Base-by-base conservation (phyloP, 2,329 filamentous ascomycete species). In the Epichloe bromicola region DNA sequence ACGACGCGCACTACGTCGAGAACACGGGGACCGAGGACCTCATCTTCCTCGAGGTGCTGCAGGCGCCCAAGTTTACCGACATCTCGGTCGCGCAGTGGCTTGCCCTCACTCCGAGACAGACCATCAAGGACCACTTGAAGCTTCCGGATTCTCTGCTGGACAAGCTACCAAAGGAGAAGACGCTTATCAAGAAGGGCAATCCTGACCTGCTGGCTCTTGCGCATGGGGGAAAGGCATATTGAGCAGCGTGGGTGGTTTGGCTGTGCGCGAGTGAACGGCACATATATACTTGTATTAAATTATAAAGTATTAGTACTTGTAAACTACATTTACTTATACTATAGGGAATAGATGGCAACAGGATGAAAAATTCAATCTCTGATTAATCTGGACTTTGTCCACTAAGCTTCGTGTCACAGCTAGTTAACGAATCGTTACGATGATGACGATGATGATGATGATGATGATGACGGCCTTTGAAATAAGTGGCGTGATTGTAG, bases 21-120 rank as follows among this genome's bases (percentile, higher is more conserved):
- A 83, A 82, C 58, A 79, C 73, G 0, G 78, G 78, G 17, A 72
- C 68, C 10, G 74, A 76, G 53, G 74, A 79, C 53, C 63, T 82
- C 8, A 65, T 80, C 5, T 79, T 80, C 59, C 65, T 82, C n/a
- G 78, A 82, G 58, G 74, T 82, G 2, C 63, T 82, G 48, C 74
- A 77, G 62, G 73, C 76, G 3, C 60, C 63, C 23, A 66, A 67
- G 48, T 78, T 77, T 53, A 69, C 70, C 14, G 77, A 80, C 54
- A 72, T 80, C 51, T 74, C 71, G 50, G 72, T 79, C 4, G 72
- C 74, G 1, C 77, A 81, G 62, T 80, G 78, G 78, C 63, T 81
- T 5, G 77, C 75, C 0, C 61, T 80, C 26, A 80, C 76, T 2
- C 76, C 78, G 0, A 68, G 70, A 43, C 78, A 80, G 63, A 72